A percentile compares a stretch with the other conserved stretches of the same genome.
Conservation (phyloP, 768 basidiomycete species). For the Suillus variegatus region DNA sequence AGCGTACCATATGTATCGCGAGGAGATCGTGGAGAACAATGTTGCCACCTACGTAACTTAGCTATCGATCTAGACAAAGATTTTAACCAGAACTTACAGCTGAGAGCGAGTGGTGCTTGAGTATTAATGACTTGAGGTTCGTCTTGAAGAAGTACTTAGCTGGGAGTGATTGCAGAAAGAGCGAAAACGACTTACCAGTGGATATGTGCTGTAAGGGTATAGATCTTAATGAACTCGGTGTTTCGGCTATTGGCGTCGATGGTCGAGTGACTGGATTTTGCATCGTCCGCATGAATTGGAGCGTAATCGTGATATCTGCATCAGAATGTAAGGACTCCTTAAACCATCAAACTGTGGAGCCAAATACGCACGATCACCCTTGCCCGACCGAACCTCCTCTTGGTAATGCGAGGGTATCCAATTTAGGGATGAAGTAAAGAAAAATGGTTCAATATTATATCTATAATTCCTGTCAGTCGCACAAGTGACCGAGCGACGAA, state of each 20-base stretch:
- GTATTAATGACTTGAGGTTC: conserved; percentile 32
- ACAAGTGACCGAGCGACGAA: background rate
- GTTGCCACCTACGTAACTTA: conserved; percentile 14
- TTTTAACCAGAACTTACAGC: conserved; percentile 11
- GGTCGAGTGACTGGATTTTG: conserved; percentile 30
- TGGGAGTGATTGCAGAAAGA: background rate
- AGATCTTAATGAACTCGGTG: background rate
- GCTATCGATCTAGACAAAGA: background rate
- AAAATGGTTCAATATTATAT: conserved; percentile 45
- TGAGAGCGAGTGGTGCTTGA: conserved; percentile 32
- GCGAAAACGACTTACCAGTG: background rate
- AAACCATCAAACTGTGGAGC: conserved; percentile 5
- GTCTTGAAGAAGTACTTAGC: conserved; percentile 15
- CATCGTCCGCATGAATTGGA: conserved; percentile 43
- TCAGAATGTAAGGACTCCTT: conserved; percentile 1
- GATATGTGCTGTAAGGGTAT: too few species aligned
- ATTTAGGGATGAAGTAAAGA: conserved; percentile 44
- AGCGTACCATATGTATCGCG: conserved; percentile 41
- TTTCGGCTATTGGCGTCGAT: conserved; percentile 14
- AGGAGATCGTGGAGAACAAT: conserved; percentile 37
- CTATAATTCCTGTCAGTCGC: conserved; percentile 23
- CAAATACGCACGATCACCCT: conserved; percentile 39
- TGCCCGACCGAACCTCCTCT: conserved; percentile 26
- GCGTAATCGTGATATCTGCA: conserved; percentile 45
- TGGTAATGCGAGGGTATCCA: conserved; percentile 46